Percentiles rank a stretch among this genome's conserved stretches.
These are phyloP conservation scores for Nemania sp. DNA, from an alignment of 2,329 filamentous ascomycete genomes.

Conservation along the genomic window DNA sequence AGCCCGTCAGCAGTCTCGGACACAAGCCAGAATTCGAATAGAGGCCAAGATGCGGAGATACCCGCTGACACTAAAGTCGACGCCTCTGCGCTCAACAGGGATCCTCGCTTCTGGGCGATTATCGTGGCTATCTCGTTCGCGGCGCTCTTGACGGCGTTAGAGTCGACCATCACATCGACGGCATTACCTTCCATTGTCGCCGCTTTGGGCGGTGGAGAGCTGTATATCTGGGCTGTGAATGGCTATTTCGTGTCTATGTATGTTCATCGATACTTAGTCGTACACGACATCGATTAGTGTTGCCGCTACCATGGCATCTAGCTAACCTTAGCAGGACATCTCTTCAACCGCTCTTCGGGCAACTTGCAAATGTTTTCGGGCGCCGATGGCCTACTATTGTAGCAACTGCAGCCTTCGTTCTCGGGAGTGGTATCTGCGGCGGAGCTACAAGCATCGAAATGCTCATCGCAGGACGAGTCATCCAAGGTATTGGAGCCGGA, in stretches of 20 bases:
- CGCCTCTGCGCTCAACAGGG: background rate
- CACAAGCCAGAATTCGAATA: too few relatives aligned
- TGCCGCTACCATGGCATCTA: too few relatives aligned
- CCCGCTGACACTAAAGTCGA: background rate
- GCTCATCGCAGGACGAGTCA: conserved; percentile 24
- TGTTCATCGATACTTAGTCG: too few relatives aligned
- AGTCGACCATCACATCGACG: conserved; percentile 15
- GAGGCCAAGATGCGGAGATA: too few relatives aligned
- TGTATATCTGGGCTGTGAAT: conserved; percentile 26
- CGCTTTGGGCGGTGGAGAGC: conserved; percentile 1
- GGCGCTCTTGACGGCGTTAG: conserved; percentile 18
- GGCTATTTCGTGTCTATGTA: conserved; percentile 23
- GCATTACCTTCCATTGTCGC: conserved; percentile 17
- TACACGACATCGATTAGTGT: too few relatives aligned
- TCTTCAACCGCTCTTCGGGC: conserved; percentile 41
- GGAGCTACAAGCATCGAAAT: conserved; percentile 44
- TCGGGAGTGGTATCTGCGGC: conserved; percentile 54
- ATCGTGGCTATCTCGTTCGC: conserved; percentile 30
- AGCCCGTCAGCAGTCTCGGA: too few relatives aligned
- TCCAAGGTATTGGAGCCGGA: conserved; percentile 21
- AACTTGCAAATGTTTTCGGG: conserved; percentile 48
- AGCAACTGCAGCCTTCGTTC: conserved; percentile 49
- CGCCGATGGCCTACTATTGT: conserved; percentile 46
- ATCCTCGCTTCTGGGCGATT: conserved; percentile 29
- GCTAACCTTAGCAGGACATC: too few relatives aligned